Evolutionary conservation across 1,284 basidiomycete genomes (phyloP), one percentile per base, ranked within the genome.

Genomic region (Ustilago hordei): DNA sequence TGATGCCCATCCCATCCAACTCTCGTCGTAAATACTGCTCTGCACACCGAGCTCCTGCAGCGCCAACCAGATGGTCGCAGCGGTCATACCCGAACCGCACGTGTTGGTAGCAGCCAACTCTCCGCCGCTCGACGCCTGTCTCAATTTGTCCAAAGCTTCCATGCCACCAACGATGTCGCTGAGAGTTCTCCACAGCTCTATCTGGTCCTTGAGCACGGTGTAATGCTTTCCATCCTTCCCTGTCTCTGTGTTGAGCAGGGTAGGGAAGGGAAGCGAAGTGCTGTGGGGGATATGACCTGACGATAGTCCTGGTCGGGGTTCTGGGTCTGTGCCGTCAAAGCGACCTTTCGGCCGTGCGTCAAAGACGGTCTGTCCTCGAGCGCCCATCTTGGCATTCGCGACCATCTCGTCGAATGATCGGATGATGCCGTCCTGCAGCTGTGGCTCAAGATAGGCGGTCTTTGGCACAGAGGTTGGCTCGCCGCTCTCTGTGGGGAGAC

Each of bases 211-310:
- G 48, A 85, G 66, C 19, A 78, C 71, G 1, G 81, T 84, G 66
- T 81, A 85, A 43, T 64, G 71, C 52, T 67, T 71, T 8, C 68
- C 79, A 66, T 88, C 81, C 67, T 88, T 85, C 50, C 87, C 78
- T 4, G 86, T 85, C 56, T 63, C 82, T 41, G 68, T 73, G 77
- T 90, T 87, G 64, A 98, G 89, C 84, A 99, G 93, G 12, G 88
- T 77, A 65, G 89, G 90, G 88, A 98, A 98, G 2, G 96, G 94
- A 17, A 98, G 88, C 0, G 93, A 93, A 78, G 91, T 88, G 0
- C 95, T 93, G 86, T 92, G 87, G 0, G 96, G 96, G 70, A 99
- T 96, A 86, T 99, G 97, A 0, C 97, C 97, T 0, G 93, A 94
- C 9, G 93, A 90, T 56, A 99, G 88, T 8, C 92, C 92, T 1